Evolutionary conservation across 2,329 filamentous ascomycete species (phyloP).

Genomic region (Trichoderma harzianum): DNA sequence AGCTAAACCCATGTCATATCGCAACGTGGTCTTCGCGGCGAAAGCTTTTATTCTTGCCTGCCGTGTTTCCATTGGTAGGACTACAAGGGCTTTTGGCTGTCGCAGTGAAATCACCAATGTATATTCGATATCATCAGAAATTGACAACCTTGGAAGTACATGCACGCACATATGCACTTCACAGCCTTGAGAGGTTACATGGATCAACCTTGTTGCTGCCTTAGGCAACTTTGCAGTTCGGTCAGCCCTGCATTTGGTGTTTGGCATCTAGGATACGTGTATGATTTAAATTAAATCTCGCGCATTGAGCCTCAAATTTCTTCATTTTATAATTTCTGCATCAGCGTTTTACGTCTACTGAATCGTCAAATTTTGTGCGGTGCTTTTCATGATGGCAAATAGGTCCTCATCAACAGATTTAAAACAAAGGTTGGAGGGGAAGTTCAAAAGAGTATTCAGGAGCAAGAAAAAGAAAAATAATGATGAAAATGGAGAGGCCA

Average conservation of each 20-base stretch:
- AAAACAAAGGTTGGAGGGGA: background rate
- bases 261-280: background rate
- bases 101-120: too few species aligned
- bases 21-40: too few species aligned
- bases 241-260: background rate
- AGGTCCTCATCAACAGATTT: background rate
- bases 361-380: background rate
- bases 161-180: background rate
- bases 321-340: background rate
- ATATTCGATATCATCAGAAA: too few species aligned
- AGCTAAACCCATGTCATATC: too few species aligned
- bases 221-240: background rate
- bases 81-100: too few species aligned
- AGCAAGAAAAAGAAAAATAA: background rate
- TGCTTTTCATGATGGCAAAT: background rate
- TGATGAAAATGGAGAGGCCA: background rate
- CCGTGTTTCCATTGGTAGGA: too few species aligned
- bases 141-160: too few species aligned
- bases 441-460: background rate
- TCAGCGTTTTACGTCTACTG: background rate
- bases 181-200: background rate
- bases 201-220: background rate
- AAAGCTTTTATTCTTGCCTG: too few species aligned
- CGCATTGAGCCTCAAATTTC: background rate
- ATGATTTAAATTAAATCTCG: background rate